phyloP scores from a whole-genome alignment of 495 filamentous ascomycete genomes.

The Penicilliopsis zonata region DNA sequence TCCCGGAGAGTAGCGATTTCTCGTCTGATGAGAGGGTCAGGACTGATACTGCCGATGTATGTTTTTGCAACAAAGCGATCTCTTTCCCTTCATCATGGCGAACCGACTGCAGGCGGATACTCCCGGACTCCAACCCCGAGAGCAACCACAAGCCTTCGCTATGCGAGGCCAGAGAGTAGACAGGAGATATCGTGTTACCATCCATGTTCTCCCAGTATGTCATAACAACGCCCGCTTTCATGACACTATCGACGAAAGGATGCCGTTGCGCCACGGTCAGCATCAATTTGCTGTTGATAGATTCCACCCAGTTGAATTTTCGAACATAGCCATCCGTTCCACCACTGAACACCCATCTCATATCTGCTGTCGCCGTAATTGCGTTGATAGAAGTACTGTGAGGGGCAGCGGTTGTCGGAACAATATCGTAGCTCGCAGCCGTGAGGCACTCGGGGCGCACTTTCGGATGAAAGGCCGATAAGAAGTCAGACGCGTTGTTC shows the following conservation, averaged over 20 bases:
- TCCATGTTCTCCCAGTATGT: conserved; percentile 93
- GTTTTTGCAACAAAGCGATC: conserved; percentile 66
- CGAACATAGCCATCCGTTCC: conserved; percentile 90
- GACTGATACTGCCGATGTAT: conserved; percentile 87
- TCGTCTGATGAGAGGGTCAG: conserved; percentile 75
- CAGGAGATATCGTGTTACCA: conserved; percentile 53
- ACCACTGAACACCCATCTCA: conserved; percentile 90
- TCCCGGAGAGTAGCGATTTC: conserved; percentile 76
- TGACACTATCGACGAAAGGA: conserved; percentile 94
- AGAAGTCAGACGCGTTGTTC: conserved; percentile 18
- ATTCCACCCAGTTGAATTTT: conserved; percentile 91
- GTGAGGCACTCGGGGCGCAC: conserved; percentile 70
- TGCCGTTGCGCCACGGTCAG: conserved; percentile 93
- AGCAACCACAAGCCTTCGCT: conserved; percentile 84
- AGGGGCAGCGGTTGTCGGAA: conserved; percentile 91
- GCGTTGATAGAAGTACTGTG: conserved; percentile 94
- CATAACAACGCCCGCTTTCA: conserved; percentile 83
- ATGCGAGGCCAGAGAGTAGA: conserved; percentile 89
- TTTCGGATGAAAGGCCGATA: conserved; percentile 42
- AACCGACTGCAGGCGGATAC: conserved; percentile 89
- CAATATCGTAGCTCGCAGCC: conserved; percentile 87
- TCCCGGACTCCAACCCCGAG: conserved; percentile 78
- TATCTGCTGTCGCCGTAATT: conserved; percentile 81
- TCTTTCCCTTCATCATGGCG: conserved; percentile 89
- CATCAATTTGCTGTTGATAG: conserved; percentile 86